Conservation (phyloP, 495 filamentous ascomycete species). For the Podospora sp. region DNA sequence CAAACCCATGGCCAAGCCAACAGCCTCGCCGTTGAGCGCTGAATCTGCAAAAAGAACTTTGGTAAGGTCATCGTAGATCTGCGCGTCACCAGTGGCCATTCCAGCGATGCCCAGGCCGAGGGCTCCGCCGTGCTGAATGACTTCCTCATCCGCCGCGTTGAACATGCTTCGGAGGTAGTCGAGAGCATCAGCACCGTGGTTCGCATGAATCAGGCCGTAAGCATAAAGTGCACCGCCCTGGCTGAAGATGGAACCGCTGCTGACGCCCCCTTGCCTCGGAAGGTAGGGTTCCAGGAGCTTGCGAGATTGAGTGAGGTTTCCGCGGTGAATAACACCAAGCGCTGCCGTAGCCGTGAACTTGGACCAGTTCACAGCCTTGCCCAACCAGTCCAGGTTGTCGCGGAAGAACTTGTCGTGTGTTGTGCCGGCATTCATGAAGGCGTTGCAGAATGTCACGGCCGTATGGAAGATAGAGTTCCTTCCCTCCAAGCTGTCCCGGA, state of each 20-base stretch:
- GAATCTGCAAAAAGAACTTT: constrained; percentile 87
- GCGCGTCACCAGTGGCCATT: constrained; percentile 91
- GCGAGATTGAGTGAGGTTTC: constrained; percentile 88
- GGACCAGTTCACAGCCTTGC: constrained; percentile 99
- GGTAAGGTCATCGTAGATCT: constrained; percentile 90
- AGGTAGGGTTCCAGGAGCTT: constrained; percentile 95
- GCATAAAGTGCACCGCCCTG: constrained; percentile 96
- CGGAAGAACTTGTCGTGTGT: constrained; percentile 97
- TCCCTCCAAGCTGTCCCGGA: constrained; percentile 91
- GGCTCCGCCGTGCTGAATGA: constrained; percentile 95
- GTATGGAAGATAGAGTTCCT: constrained; percentile 98
- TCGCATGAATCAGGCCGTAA: constrained; percentile 94
- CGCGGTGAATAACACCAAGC: constrained; percentile 92
- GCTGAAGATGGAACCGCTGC: constrained; percentile 83
- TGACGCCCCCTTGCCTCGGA: constrained; percentile 69
- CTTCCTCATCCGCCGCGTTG: constrained; percentile 83
- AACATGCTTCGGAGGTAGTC: constrained; percentile 88
- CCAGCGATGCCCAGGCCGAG: constrained; percentile 94
- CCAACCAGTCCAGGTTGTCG: constrained; percentile 96
- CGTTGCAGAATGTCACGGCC: constrained; percentile 94
- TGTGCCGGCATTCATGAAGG: constrained; percentile 99
- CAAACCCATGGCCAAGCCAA: constrained; percentile 91
- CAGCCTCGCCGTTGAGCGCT: constrained; percentile 94
- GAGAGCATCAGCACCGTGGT: constrained; percentile 91
- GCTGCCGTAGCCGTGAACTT: constrained; percentile 99